Base-by-base conservation (phyloP, 768 basidiomycete species). In the Zangia roseola region DNA sequence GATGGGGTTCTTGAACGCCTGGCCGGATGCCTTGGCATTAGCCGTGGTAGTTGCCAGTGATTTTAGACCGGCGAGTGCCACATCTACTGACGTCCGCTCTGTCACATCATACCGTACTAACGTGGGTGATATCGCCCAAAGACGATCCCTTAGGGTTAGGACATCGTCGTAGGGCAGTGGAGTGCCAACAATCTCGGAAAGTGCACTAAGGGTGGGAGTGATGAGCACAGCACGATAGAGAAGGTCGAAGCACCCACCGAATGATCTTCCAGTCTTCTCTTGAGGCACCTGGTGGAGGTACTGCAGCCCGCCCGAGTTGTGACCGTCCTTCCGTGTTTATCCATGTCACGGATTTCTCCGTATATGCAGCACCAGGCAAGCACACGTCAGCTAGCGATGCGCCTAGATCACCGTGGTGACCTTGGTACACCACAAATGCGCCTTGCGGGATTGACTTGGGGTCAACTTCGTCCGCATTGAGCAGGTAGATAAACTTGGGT, bases 221-320 rank as follows among this genome's bases (percentile, higher is more conserved):
- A 9, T 55, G 9, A 47, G 36, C 28, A 25, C 1, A 6, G 36
- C 16, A 47, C 9, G 25, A 12, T 0, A 6, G 1, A 34, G 8
- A n/a, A n/a, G 28, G 24, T 17, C 14, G 3, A 34, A 33, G 19
- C 6, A 67, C 80, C 23, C 52, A 90, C 88, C 91, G 86, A 56
- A 97, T 79, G 61, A 97, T 88, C 76, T 97, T 95, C 94, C 94
- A 97, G 61, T 98, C 97, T 69, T 99, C 97, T 34, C 97, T 75
- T 4, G 91, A 82, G 2, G 93, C 91, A 36, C 94, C 97, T n/a
- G 97, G 97, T 20, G 94, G 88, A 3, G 87, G 81, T 3, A 99
- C 94, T 8, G 95, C 95, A 1, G 90, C 84, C 38, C 97, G 79
- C 19, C 92, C 92, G 12, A 94, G 71, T 70, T 99, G 97, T 17